Evolutionary conservation across 768 basidiomycete species (phyloP), one percentile per base, ranked within the genome.

Genomic region (Naganishia vishniacii): DNA sequence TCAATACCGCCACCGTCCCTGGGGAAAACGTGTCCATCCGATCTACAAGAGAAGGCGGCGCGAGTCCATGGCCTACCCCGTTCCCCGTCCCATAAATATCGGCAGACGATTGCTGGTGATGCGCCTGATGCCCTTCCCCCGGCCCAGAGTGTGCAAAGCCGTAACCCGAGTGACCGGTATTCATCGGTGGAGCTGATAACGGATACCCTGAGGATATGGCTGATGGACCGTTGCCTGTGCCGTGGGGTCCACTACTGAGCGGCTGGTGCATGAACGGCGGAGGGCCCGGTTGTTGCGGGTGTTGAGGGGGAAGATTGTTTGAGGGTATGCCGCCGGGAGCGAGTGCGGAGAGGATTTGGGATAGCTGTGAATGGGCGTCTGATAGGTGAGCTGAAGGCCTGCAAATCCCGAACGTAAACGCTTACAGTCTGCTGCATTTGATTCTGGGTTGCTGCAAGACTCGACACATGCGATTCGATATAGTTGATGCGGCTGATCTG

Each of bases 341-440:
- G 3, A 75, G 59, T 46, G 74, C 66, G 18, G 71, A 59, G 1
- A 76, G 60, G 53, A 76, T 76, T 67, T 74, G 73, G 32, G 70
- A 70, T 13, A 76, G 67, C 72, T 74, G 53, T 48, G 48, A n/a
- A n/a, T n/a, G n/a, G n/a, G n/a, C n/a, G n/a, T n/a, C n/a, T n/a
- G n/a, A n/a, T n/a, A n/a, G n/a, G n/a, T n/a, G n/a, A n/a, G n/a
- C n/a, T n/a, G n/a, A n/a, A n/a, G n/a, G n/a, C n/a, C n/a, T n/a
- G n/a, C n/a, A n/a, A n/a, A n/a, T n/a, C n/a, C n/a, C n/a, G n/a
- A n/a, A 29, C 11, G 61, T 41, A 26, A 29, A 28, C 11, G 18
- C 67, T 46, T 48, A 74, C 72, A 7, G 73, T 71, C 37, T 61
- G 66, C 42, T 76, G 75, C 58, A 76, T 76, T 29, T 71, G 69